Evolutionary conservation across 352 stramenopile species (phyloP).

Genomic region (Phytophthora agathidicida): DNA sequence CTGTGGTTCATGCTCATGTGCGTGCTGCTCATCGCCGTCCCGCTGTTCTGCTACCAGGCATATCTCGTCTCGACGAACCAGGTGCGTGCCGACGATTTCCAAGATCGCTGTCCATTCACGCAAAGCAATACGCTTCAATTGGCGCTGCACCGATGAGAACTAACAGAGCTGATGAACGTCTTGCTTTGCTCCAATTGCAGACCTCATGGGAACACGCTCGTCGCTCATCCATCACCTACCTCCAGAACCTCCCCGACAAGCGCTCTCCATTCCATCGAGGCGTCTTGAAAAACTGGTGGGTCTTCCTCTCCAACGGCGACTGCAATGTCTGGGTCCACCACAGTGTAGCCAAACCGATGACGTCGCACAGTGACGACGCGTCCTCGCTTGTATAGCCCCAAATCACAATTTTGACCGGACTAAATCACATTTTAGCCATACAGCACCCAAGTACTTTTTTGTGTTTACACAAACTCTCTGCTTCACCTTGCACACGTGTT

Average conservation of each 20-base stretch:
- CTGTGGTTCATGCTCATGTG: conserved; percentile 66
- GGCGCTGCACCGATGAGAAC: not conserved
- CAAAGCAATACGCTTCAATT: too few relatives aligned
- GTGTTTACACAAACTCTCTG: not conserved
- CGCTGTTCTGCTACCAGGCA: conserved; percentile 70
- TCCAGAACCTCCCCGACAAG: conserved; percentile 61
- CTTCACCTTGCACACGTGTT: conserved; percentile 26
- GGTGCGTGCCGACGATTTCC: conserved; percentile 21
- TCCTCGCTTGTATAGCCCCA: conserved; percentile 28
- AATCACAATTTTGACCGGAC: conserved; percentile 18
- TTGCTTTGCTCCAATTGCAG: conserved; percentile 30
- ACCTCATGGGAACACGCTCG: conserved; percentile 83
- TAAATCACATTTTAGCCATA: conserved; percentile 21
- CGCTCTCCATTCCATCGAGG: conserved; percentile 72
- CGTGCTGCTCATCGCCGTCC: conserved; percentile 58
- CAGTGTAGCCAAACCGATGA: conserved; percentile 33
- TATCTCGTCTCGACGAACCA: conserved; percentile 78
- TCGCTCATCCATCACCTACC: conserved; percentile 74
- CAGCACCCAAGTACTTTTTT: conserved; percentile 1
- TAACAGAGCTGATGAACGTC: not conserved
- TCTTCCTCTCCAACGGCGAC: conserved; percentile 55
- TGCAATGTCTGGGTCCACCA: conserved; percentile 70
- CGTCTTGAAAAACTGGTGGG: conserved; percentile 61
- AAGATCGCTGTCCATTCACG: too few relatives aligned
- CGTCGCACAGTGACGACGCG: conserved; percentile 13